Base-by-base conservation (phyloP, 192 early-diverging fungal genomes). In the Backusella parvicylindrica region DNA sequence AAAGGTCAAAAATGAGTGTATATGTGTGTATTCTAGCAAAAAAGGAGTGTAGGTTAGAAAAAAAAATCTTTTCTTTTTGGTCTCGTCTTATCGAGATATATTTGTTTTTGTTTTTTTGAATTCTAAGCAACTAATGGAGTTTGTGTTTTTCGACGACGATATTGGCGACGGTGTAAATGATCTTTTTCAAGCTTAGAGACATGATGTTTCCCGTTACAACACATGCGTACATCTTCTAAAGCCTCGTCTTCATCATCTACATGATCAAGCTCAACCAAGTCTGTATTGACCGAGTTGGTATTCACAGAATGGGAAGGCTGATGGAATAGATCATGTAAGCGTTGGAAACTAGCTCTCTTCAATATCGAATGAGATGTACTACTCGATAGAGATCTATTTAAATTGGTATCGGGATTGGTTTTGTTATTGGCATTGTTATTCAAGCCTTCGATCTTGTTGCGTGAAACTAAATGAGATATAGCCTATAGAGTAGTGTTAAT, bases 161-260 rank as follows among this genome's bases (percentile, higher is more conserved):
- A 77, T 26, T 56, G 33, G 16, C 63, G 76, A 15, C 71, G 78
- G 47, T 77, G 75, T 16, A 13, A 7, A 64, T 72, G 77, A 64
- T 66, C 41, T 36, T 79, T 79, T 49, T 83, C 81, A 12, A 83
- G 60, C 21, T 74, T 72, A 16, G 75, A 73, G 2, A 83, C 71
- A 72, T 83, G 71, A 53, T 83, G 81, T 35, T 79, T 83, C 26
- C 81, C 81, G 74, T 83, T 71, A 50, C 81, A 83, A 18, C 81
- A 83, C 67, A 77, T 70, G 26, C 81, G 71, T 7, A 83, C 78
- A 63, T 83, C 72, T 70, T 83, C 81, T 33, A 83, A 47, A 8
- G 75, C 78, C 33, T 83, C 81, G 9, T 79, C 75, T 3, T 60
- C 53, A 31, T 71, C 67, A 38, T 83, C 81, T 12, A 38, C 23